These are phyloP conservation scores for Filosporella fistucella DNA, from an alignment of 495 filamentous ascomycete genomes.

Conservation along the genomic window DNA sequence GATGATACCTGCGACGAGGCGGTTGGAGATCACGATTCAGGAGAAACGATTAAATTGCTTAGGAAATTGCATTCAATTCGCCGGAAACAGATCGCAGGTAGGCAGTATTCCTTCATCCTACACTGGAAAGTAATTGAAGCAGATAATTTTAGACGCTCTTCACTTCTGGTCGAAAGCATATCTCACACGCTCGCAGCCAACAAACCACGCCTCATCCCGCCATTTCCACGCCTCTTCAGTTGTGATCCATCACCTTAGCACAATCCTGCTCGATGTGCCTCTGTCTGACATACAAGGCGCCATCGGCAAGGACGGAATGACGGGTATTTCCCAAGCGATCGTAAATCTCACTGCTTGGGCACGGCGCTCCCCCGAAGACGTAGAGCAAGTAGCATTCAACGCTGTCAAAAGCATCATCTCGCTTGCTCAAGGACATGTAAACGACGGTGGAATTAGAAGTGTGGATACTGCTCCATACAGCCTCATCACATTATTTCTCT, in stretches of 20 bases:
- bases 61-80: not conserved
- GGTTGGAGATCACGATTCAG: not conserved
- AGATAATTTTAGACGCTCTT: conserved; percentile 9
- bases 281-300: conserved; percentile 14
- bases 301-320: conserved; percentile 12
- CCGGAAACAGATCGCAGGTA: conserved; percentile 5
- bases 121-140: not conserved
- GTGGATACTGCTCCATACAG: conserved; percentile 8
- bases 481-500: conserved; percentile 13
- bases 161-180: conserved; percentile 3
- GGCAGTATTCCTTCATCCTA: not conserved
- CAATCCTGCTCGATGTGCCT: conserved; percentile 13
- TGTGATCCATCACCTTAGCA: conserved; percentile 7
- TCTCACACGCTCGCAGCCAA: not conserved
- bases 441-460: not conserved
- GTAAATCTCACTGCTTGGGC: conserved; percentile 8
- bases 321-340: conserved; percentile 2
- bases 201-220: not conserved
- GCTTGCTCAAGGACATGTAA: not conserved
- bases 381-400: conserved; percentile 4
- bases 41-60: conserved; percentile 3
- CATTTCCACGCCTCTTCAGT: conserved; percentile 12
- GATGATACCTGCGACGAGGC: conserved; percentile 3
- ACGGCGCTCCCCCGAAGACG: not conserved
- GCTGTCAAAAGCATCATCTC: conserved; percentile 9